Evolutionary conservation across 805 yeast genomes (phyloP).

Genomic region (Candida nitratophila): DNA sequence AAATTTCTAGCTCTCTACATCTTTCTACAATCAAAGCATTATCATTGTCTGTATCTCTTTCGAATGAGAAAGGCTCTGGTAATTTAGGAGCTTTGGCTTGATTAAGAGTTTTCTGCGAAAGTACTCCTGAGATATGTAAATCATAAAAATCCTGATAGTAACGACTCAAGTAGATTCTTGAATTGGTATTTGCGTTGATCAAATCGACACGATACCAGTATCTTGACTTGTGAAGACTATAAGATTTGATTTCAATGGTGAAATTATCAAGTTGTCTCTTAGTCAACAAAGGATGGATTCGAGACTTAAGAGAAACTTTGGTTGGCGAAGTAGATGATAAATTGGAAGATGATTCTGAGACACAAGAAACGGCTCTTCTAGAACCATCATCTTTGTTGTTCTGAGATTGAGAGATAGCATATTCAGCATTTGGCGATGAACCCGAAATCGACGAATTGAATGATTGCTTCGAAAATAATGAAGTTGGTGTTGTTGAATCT

Average conservation of each 20-base stretch:
- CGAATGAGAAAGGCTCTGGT: conserved; percentile 39
- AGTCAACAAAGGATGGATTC: not conserved
- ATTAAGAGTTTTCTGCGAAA: conserved; percentile 4
- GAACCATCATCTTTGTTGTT: conserved; percentile 2
- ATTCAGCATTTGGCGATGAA: not conserved
- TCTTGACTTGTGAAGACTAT: conserved; percentile 28
- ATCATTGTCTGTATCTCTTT: not conserved
- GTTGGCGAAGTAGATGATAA: not conserved
- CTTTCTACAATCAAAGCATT: not conserved
- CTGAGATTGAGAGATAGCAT: no score
- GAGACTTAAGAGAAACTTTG: not conserved
- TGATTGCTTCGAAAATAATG: not conserved
- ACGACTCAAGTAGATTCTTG: conserved; percentile 34
- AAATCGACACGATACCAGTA: conserved; percentile 47
- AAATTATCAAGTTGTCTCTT: not conserved
- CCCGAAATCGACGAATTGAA: not conserved
- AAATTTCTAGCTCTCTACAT: not conserved
- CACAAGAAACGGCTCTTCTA: not conserved
- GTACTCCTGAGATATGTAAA: conserved; percentile 29
- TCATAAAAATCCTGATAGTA: conserved; percentile 47
- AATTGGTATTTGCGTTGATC: conserved; percentile 16
- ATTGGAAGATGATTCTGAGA: not conserved
- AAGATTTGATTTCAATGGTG: conserved; percentile 1
- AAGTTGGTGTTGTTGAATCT: not conserved
- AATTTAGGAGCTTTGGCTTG: conserved; percentile 28